Evolutionary conservation across 331 rosid genomes (phyloP), one percentile per base, ranked within the genome.

Genomic region (Quercus tomentella): DNA sequence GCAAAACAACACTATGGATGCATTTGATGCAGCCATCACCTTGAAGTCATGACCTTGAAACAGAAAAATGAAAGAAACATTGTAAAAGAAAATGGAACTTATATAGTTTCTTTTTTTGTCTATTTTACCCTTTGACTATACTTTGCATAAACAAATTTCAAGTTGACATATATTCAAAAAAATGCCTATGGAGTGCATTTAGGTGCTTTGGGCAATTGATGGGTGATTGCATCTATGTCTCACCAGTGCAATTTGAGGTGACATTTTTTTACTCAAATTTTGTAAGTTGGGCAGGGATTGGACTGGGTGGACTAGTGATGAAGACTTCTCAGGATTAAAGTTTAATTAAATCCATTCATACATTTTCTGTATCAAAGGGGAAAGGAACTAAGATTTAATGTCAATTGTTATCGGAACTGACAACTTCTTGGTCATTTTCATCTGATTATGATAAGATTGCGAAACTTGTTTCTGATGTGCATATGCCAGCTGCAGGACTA

Each of bases 1-100:
- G 83, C 99, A 95, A 87, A 92, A 94, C 83, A 95, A 75, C 87
- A 82, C 97, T n/a, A 58, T 93, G 23, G 98, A 95, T 78, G 86
- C 90, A 35, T 81, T 88, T 67, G 97, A 94, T 73, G 57, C 95
- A 18, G 88, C 91, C 62, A 79, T 82, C 78, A 90, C 84, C 83
- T 20, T 83, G 66, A 90, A 82, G 77, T 72, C 85, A 57, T 87
- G 79, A 79, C 73, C 21, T 30, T 7, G 5, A n/a, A 2, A 2
- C 9, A 18, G 68, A 30, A 65, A 77, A 79, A 66, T 28, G 78
- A 52, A 1, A 26, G 23, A 23, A 37, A 41, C 43, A 73, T 66
- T 35, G 72, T 28, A 76, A 68, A 62, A 22, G 55, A 37, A 66
- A 49, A 54, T 41, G 73, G 35, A 63, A 41, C 55, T 68, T 43